Conservation (phyloP, 768 basidiomycete genomes). For the Mrakia frigida region DNA sequence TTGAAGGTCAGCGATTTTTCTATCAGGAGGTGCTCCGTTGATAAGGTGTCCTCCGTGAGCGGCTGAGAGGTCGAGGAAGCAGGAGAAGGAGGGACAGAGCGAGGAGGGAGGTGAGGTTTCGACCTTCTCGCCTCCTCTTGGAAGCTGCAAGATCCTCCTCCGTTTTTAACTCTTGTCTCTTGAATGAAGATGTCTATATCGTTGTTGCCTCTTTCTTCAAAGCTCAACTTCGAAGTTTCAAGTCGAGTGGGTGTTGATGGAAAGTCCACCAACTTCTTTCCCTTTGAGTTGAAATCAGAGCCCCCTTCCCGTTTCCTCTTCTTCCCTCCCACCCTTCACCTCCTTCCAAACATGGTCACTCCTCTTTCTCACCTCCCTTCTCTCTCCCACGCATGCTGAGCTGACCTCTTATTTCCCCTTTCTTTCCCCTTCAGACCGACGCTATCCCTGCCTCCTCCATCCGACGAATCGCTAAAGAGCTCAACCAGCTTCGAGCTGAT, state of each 20-base stretch:
- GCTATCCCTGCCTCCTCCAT: conserved; percentile 48
- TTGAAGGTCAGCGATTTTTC: not conserved
- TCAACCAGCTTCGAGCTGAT: conserved; percentile 67
- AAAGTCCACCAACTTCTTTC: too few species aligned
- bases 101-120: not conserved
- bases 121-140: too few species aligned
- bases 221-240: too few species aligned
- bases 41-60: too few species aligned
- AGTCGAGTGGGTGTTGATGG: too few species aligned
- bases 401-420: not conserved
- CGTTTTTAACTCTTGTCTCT: too few species aligned
- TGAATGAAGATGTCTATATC: too few species aligned
- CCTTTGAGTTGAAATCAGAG: too few species aligned
- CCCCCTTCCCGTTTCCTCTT: too few species aligned
- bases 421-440: conserved; percentile 4
- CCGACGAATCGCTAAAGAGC: conserved; percentile 82
- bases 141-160: not conserved
- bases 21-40: too few species aligned
- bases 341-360: not conserved
- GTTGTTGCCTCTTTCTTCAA: too few species aligned
- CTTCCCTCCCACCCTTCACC: too few species aligned
- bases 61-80: not conserved
- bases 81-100: not conserved
- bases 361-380: not conserved
- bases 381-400: not conserved